phyloP scores from a whole-genome alignment of 2,329 filamentous ascomycete species.

The Colletotrichum aenigma region DNA sequence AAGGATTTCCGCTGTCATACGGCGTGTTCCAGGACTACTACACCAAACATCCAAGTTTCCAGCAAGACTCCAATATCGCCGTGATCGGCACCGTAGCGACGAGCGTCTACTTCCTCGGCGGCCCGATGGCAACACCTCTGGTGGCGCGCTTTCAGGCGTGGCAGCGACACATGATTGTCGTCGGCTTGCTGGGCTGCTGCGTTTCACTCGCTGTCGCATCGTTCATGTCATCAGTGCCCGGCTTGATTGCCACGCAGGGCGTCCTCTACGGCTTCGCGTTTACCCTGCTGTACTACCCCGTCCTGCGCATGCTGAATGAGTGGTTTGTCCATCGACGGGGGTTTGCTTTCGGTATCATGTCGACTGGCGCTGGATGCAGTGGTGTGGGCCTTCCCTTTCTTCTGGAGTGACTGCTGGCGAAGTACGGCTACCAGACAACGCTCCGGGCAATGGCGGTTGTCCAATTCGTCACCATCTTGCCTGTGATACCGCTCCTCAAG shows the following conservation, averaged over 20 bases:
- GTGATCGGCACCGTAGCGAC: conserved; percentile 28
- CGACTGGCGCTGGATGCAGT: conserved; percentile 48
- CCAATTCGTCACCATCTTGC: conserved; percentile 39
- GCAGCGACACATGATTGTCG: conserved; percentile 8
- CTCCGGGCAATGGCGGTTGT: conserved; percentile 43
- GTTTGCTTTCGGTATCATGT: conserved; percentile 54
- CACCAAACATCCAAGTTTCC: conserved; percentile 25
- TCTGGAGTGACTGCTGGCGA: conserved; percentile 41
- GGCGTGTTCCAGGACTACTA: conserved; percentile 35
- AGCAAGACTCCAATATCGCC: conserved; percentile 24
- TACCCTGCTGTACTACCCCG: conserved; percentile 40
- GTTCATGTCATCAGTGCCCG: conserved; percentile 23
- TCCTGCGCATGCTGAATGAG: conserved; percentile 45
- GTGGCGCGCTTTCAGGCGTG: conserved; percentile 23
- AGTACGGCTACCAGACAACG: conserved; percentile 44
- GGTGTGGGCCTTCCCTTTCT: conserved; percentile 53
- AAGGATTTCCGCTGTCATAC: conserved; percentile 28
- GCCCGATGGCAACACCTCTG: conserved; percentile 25
- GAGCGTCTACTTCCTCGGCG: conserved; percentile 27
- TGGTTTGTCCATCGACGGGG: conserved; percentile 53
- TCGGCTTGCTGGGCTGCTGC: background rate
- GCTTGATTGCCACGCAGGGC: conserved; percentile 29
- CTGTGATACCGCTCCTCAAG: conserved; percentile 45
- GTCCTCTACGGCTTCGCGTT: conserved; percentile 34
- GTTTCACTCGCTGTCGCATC: conserved; percentile 12